These are phyloP conservation scores for Aspergillus quadricinctus DNA, from an alignment of 2,329 filamentous ascomycete genomes.

Conservation along the genomic window DNA sequence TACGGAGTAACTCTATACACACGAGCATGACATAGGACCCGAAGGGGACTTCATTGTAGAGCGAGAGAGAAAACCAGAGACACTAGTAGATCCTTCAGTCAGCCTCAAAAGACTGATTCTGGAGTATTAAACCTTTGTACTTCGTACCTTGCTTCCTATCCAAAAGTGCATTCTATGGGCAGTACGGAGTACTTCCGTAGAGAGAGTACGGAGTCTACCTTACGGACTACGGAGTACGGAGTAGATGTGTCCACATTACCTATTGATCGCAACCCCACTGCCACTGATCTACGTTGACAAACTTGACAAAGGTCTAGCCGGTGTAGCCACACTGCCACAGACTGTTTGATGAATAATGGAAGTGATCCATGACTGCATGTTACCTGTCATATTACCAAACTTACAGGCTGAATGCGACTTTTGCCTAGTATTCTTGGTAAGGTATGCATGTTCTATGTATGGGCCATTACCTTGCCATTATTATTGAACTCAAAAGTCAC, in stretches of 20 bases:
- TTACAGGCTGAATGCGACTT: neutral
- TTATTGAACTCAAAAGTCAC: conserved; percentile 6
- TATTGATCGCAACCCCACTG: neutral
- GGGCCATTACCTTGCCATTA: neutral
- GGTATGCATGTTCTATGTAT: neutral
- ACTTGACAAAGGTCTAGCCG: neutral
- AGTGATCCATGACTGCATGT: neutral
- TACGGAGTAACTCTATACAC: too few relatives aligned
- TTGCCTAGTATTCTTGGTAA: neutral
- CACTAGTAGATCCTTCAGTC: neutral
- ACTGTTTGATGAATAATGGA: too few relatives aligned
- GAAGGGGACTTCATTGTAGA: neutral
- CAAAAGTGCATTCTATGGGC: neutral
- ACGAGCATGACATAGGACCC: neutral
- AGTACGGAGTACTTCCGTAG: neutral
- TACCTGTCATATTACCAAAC: neutral
- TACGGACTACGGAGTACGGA: too few relatives aligned
- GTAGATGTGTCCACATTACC: neutral
- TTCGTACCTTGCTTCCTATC: neutral
- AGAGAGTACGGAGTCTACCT: too few relatives aligned
- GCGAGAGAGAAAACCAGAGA: neutral
- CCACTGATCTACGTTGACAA: neutral
- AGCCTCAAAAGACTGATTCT: neutral
- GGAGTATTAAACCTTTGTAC: neutral
- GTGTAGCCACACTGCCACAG: neutral